phyloP scores from a whole-genome alignment of 1,284 basidiomycete genomes.

The Fomitiporia mediterranea region DNA sequence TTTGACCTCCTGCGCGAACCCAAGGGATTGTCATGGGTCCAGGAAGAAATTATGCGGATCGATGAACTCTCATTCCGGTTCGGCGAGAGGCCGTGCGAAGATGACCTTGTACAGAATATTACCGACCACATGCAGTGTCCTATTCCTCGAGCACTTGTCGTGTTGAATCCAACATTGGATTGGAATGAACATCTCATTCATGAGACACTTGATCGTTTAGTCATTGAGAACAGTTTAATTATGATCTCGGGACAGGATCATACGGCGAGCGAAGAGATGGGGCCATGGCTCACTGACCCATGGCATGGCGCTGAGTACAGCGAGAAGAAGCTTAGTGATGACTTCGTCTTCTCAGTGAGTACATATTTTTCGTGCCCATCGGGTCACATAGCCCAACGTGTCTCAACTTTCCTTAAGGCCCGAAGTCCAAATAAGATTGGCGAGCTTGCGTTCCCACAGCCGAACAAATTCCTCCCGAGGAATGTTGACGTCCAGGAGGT shows the following conservation, averaged over 20 bases:
- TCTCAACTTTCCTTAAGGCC: conserved; percentile 36
- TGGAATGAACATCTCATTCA: conserved; percentile 38
- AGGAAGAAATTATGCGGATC: conserved; percentile 75
- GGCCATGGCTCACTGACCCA: conserved; percentile 66
- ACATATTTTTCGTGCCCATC: conserved; percentile 26
- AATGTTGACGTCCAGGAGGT: neutral
- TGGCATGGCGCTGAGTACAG: conserved; percentile 83
- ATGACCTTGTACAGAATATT: conserved; percentile 78
- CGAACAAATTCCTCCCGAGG: too few relatives aligned
- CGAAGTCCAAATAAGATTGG: conserved; percentile 54
- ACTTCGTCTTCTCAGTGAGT: conserved; percentile 49
- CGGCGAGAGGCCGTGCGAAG: conserved; percentile 78
- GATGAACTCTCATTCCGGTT: conserved; percentile 82
- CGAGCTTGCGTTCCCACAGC: too few relatives aligned
- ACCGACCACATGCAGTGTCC: conserved; percentile 77
- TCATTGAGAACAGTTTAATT: too few relatives aligned
- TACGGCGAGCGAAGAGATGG: conserved; percentile 84
- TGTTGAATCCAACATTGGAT: conserved; percentile 68
- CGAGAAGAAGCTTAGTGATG: conserved; percentile 34
- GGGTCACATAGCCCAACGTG: too few relatives aligned
- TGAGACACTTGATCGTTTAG: too few relatives aligned
- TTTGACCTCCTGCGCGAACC: too few relatives aligned
- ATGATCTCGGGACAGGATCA: conserved; percentile 38
- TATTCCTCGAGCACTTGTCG: conserved; percentile 75
- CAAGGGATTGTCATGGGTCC: conserved; percentile 27